Evolutionary conservation across 805 yeast genomes (phyloP), one percentile per base, ranked within the genome.

Genomic region (Wickerhamomyces canadensis): DNA sequence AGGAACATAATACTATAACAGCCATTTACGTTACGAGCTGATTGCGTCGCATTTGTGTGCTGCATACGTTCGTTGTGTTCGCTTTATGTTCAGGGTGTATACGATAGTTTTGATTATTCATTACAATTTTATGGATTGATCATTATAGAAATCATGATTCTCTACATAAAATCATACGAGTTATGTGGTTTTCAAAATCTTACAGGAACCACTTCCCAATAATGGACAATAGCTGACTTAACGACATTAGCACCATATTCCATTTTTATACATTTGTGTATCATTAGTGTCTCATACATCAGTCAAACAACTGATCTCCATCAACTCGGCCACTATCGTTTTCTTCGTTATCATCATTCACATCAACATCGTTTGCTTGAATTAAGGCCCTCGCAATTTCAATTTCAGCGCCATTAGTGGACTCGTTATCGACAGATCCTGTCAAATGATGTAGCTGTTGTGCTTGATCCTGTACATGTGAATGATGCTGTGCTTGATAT

Each of bases 301-400:
- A n/a, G n/a, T n/a, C n/a, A n/a, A n/a, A n/a, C n/a, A n/a, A n/a
- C 19, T 27, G 31, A 24, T 31, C 19, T 16, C 19, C 33, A 17
- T 35, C 27, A 13, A 11, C 22, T 14, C 28, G 34, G 4, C 19
- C 37, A 6, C 41, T 36, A 37, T 35, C 43, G 25, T 44, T 44
- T 15, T 41, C 44, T 10, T 37, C 50, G 22, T 36, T 29, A 13
- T 44, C 46, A 21, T 34, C 43, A 1, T 35, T 39, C 17, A 37
- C 34, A 12, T n/a, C 29, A 18, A 35, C 45, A 28, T 42, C 48
- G 37, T 48, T 75, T 0, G 82, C 80, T 42, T 76, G 81, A 34
- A 78, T 76, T 47, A 78, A 60, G 0, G 83, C 85, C 29, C 81
- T 61, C 1, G 85, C 84, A 47, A 78, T 79, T 33, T 76, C 82